Evolutionary conservation across 768 basidiomycete genomes (phyloP), one percentile per base, ranked within the genome.

Genomic region (Leccinum broughii): DNA sequence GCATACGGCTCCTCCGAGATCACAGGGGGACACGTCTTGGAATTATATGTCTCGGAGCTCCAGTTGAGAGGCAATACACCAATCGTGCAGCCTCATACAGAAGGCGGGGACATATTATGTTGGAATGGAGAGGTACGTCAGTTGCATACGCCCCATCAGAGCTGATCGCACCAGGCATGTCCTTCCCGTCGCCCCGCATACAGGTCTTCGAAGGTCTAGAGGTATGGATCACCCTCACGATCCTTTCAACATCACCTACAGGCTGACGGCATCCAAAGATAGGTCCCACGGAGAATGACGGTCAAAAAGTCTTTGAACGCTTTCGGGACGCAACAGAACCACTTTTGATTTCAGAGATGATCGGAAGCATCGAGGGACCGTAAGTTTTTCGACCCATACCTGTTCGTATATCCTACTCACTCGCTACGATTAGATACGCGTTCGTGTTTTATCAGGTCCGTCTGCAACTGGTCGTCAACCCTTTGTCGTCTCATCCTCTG

Each of bases 101-200:
- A 73, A 35, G 77, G 77, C 14, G 85, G 82, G 7, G 80, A 87
- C 67, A 68, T 91, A 3, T 73, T 95, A 28, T 93, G 91, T 68
- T 95, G 90, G 89, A 93, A 93, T 68, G 93, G 93, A 61, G 90
- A 95, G 78, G 91, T 87, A 51, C 51, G 74, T 74, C 15, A 24
- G 55, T 50, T n/a, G 5, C 22, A 8, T 54, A n/a, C 11, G 51
- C 15, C 10, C 28, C 46, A 54, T 44, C 20, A 3, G 20, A 41
- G 41, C 34, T 49, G 24, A 60, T 55, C 22, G 6, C 34, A 53
- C 44, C 20, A 17, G 13, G 32, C 34, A 34, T 34, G 34, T 55
- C 46, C 48, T 54, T 39, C 10, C n/a, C 4, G 17, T 53, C 48
- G 34, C 41, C 4, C 2, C 48, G 17, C 15, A 17, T 13, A 46